These are phyloP conservation scores for Blastocystis sp. DNA, from an alignment of 352 stramenopile species.

Conservation along the genomic window DNA sequence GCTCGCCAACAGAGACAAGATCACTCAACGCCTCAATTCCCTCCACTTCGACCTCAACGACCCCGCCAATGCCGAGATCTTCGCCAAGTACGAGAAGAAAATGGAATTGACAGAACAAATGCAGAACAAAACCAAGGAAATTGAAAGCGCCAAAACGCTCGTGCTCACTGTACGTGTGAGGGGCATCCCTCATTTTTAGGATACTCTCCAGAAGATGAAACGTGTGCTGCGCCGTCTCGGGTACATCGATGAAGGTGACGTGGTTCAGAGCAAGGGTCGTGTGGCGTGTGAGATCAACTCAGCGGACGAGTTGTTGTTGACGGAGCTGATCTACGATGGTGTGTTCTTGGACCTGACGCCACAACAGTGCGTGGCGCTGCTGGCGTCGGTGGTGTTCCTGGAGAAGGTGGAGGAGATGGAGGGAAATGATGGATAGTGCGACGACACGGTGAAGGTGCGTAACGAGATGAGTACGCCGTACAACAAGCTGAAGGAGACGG, in stretches of 20 bases:
- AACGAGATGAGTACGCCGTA: constrained; percentile 87
- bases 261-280: constrained; percentile 98
- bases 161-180: constrained; percentile 10
- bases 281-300: constrained; percentile 98
- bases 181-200: constrained; percentile 45
- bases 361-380: constrained; percentile 92
- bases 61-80: constrained; percentile 78
- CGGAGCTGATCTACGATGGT: constrained; percentile 96
- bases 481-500: constrained; percentile 91
- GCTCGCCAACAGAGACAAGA: constrained; percentile 79
- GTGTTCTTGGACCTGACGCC: constrained; percentile 96
- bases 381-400: constrained; percentile 94
- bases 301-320: constrained; percentile 94
- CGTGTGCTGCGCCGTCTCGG: constrained; percentile 92
- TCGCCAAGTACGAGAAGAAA: constrained; percentile 88
- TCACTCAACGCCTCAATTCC: constrained; percentile 6
- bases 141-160: constrained; percentile 43
- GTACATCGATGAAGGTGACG: constrained; percentile 90
- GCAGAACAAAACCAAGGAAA: constrained; percentile 91
- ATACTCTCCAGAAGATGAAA: constrained; percentile 91
- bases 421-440: constrained; percentile 75
- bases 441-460: constrained; percentile 77
- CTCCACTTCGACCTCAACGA: constrained; percentile 60
- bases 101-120: constrained; percentile 91
- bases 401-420: constrained; percentile 89